phyloP scores from a whole-genome alignment of 208 protist species.

The Leishmania arabica region DNA sequence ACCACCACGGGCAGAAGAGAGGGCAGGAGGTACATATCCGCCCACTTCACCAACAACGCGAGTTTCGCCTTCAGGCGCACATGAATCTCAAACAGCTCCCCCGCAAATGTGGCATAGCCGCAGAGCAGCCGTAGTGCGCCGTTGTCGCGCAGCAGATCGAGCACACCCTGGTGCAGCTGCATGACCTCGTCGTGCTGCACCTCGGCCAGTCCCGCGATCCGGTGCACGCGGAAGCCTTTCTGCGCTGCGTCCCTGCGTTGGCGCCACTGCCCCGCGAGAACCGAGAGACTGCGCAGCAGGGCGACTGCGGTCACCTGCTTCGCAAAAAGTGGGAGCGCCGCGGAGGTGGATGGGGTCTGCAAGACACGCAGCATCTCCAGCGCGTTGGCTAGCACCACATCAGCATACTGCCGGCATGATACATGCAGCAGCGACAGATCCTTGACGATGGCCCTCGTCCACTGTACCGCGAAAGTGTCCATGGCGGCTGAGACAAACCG shows the following conservation, averaged over 20 bases:
- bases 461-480: slow-evolving; percentile 23
- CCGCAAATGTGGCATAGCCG: slow-evolving; percentile 58
- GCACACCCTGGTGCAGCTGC: slow-evolving; percentile 15
- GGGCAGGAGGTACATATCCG: slow-evolving; percentile 37
- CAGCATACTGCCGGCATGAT: slow-evolving; percentile 4
- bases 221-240: neutral
- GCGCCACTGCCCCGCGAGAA: slow-evolving; percentile 17
- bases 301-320: slow-evolving; percentile 11
- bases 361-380: slow-evolving; percentile 17
- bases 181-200: slow-evolving; percentile 5
- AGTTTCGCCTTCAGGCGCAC: slow-evolving; percentile 28
- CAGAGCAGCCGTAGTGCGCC: slow-evolving; percentile 58
- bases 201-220: neutral
- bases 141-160: slow-evolving; percentile 42
- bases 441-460: slow-evolving; percentile 2
- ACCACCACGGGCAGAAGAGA: slow-evolving; percentile 40
- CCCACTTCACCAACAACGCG: slow-evolving; percentile 40
- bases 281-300: slow-evolving; percentile 17
- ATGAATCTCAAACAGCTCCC: slow-evolving; percentile 48
- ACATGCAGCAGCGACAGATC: slow-evolving; percentile 7
- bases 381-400: slow-evolving; percentile 20
- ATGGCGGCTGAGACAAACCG: slow-evolving; percentile 9
- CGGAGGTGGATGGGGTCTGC: slow-evolving; percentile 2
- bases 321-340: slow-evolving; percentile 15
- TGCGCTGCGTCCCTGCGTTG: neutral